A percentile compares a stretch with the other conserved stretches of the same genome.
phyloP scores from a whole-genome alignment of 331 rosid species.

The Prunus yedoensis region DNA sequence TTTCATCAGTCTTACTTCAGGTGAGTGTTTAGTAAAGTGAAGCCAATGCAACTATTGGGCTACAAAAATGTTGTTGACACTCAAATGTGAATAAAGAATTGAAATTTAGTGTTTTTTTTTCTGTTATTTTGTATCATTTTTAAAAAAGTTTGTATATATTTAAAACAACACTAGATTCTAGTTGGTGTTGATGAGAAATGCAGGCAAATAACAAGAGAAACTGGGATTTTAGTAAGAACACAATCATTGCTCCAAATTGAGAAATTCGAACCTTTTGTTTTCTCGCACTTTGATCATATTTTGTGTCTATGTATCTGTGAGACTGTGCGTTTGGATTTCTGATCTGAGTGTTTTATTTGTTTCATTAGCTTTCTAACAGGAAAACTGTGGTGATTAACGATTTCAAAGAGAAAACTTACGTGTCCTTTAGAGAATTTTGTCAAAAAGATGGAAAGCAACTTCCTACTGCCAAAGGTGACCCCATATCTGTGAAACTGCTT shows the following conservation, averaged over 20 bases:
- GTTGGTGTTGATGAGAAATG: background rate
- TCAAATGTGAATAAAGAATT: background rate
- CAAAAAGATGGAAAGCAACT: conserved; percentile 62
- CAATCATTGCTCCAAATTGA: background rate
- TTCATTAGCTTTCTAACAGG: conserved; percentile 56
- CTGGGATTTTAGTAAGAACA: background rate
- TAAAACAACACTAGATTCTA: background rate
- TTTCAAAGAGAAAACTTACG: conserved; percentile 54
- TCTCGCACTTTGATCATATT: background rate
- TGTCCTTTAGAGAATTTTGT: conserved; percentile 65
- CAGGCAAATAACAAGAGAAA: background rate
- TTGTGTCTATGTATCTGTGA: background rate
- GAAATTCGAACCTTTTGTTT: background rate
- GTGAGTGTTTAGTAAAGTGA: background rate
- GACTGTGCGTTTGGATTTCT: background rate
- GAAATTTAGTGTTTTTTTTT: background rate
- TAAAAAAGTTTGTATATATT: background rate
- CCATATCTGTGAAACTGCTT: background rate
- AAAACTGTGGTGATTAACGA: conserved; percentile 56
- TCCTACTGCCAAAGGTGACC: conserved; percentile 59
- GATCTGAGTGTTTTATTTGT: background rate
- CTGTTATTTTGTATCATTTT: background rate
- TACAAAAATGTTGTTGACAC: background rate
- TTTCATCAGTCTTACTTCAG: background rate
- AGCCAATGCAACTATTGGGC: background rate